phyloP scores from a whole-genome alignment of 495 filamentous ascomycete species.

The Corynascus novoguineensis region DNA sequence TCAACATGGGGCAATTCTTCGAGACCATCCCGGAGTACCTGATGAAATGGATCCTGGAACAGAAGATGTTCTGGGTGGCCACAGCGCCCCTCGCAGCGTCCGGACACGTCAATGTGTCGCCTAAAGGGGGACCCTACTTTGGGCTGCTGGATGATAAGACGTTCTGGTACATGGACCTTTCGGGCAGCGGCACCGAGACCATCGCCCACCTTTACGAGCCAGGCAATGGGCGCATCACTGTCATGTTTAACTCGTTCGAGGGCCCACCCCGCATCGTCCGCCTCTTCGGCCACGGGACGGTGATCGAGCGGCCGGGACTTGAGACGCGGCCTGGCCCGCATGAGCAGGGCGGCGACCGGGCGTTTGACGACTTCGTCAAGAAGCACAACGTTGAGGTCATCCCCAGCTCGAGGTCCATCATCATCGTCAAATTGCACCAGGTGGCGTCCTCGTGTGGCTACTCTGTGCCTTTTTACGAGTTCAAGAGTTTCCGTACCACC shows the following conservation, averaged over 20 bases:
- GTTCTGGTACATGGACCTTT: conserved; percentile 67
- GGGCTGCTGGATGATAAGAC: conserved; percentile 52
- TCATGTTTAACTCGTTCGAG: conserved; percentile 68
- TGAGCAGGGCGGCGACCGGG: conserved; percentile 2
- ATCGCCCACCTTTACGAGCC: conserved; percentile 65
- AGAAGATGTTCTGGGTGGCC: conserved; percentile 63
- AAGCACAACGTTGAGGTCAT: conserved; percentile 39
- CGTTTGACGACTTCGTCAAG: conserved; percentile 45
- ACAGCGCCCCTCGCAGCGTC: conserved; percentile 56
- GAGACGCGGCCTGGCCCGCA: too few species aligned
- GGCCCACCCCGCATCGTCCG: conserved; percentile 59
- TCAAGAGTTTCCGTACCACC: conserved; percentile 42
- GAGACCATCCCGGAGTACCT: conserved; percentile 53
- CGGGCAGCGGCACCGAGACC: conserved; percentile 66
- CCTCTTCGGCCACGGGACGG: conserved; percentile 61
- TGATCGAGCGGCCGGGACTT: conserved; percentile 55
- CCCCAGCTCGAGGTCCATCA: conserved; percentile 54
- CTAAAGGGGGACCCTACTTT: conserved; percentile 61
- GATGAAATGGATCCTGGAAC: conserved; percentile 52
- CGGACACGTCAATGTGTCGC: conserved; percentile 61
- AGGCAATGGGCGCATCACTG: conserved; percentile 60
- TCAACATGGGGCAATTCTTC: conserved; percentile 58
- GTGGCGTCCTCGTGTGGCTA: conserved; percentile 52
- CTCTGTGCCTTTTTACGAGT: conserved; percentile 49
- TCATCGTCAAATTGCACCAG: conserved; percentile 62